Base-by-base conservation (phyloP, 2,329 filamentous ascomycete genomes). In the Hymenoscyphus fructigenus region DNA sequence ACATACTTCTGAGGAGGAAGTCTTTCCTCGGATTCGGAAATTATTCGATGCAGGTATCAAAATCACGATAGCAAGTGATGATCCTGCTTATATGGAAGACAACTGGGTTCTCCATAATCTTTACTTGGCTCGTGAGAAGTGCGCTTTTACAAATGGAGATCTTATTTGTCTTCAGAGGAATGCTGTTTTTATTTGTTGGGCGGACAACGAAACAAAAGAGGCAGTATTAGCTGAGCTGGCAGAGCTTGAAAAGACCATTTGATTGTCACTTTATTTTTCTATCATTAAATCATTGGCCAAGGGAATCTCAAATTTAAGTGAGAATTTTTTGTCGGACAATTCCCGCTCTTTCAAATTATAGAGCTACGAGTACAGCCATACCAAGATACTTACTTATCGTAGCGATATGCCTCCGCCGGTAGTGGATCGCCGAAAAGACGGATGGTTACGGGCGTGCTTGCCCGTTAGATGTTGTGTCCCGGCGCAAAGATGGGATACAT, bases 41-140 rank as follows among this genome's bases (percentile, higher is more conserved):
- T 68, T 82, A 7, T 77, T 76, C 64, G 78, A 81, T 58, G 74
- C 71, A 1, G 80, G 79, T 0, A 76, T 82, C 50, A 78, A 78
- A 59, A 68, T 82, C 23, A 77, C 76, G 38, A 77, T 82, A 66
- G 78, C 77, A 56, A 80, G 78, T 61, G 80, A 82, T 66, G 79
- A 82, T 65, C 80, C 80, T 10, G 76, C 78, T 1, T 80, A 80
- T 59, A 80, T 83, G 75, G 79, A 83, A 64, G 76, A 83, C 64
- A 79, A 80, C 41, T 84, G 81, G 81, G 73, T 84, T 29, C 73
- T 79, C 65, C 79, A 81, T 12, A 82, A 82, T 61, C 72, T 84
- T 75, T 74, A 79, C 59, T 77, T 83, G 69, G 75, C 77, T 6
- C 78, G 78, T 61, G 75, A 73, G 3, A 78, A 79, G 58, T 81